Percentiles rank a stretch among this genome's conserved stretches.
Conservation (phyloP, 2,329 filamentous ascomycete species). For the Huntiella savannae region DNA sequence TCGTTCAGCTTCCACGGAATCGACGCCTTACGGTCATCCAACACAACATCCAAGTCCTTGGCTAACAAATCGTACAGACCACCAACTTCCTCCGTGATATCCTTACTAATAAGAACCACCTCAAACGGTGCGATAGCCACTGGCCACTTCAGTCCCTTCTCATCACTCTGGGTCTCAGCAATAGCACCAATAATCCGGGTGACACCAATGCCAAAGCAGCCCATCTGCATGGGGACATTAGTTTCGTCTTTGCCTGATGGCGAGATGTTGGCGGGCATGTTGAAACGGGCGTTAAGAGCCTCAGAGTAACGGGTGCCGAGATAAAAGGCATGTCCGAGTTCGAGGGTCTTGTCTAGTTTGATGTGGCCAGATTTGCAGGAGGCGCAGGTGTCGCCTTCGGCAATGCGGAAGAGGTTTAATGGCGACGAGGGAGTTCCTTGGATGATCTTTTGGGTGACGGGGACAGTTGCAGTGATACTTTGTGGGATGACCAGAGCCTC, state of each 20-base stretch:
- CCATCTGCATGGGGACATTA: constrained; percentile 59
- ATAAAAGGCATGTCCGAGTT: constrained; percentile 89
- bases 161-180: constrained; percentile 54
- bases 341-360: constrained; percentile 53
- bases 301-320: constrained; percentile 75
- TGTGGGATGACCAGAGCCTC: background rate
- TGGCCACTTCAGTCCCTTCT: constrained; percentile 72
- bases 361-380: constrained; percentile 46
- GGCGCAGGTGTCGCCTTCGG: constrained; percentile 53
- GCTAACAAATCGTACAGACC: constrained; percentile 39
- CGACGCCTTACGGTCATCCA: constrained; percentile 53
- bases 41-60: constrained; percentile 37
- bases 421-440: background rate
- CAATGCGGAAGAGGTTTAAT: constrained; percentile 45
- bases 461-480: background rate
- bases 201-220: constrained; percentile 87
- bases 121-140: constrained; percentile 71
- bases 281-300: constrained; percentile 48
- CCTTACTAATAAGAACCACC: constrained; percentile 39
- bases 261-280: constrained; percentile 15
- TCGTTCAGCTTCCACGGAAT: constrained; percentile 79
- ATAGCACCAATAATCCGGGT: constrained; percentile 78
- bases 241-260: constrained; percentile 7
- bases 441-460: background rate
- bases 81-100: constrained; percentile 28